phyloP scores from a whole-genome alignment of 2,329 filamentous ascomycete species.

The Beauveria sp. region DNA sequence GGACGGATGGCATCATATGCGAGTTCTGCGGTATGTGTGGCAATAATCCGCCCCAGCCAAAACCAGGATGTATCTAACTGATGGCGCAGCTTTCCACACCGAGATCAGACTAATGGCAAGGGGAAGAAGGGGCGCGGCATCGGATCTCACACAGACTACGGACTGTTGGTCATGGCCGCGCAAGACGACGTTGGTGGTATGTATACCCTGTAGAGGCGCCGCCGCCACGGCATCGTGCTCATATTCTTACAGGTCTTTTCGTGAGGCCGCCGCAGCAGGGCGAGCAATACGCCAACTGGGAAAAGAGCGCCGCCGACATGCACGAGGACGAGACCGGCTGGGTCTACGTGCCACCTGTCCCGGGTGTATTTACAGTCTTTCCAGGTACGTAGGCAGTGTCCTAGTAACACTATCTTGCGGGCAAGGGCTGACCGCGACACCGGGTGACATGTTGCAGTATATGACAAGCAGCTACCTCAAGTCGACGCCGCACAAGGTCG shows the following conservation, averaged over 20 bases:
- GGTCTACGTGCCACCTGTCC: constrained; percentile 39
- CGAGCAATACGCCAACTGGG: constrained; percentile 39
- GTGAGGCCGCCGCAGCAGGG: constrained; percentile 33
- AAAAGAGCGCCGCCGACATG: constrained; percentile 34
- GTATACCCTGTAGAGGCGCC: not conserved
- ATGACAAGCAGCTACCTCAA: constrained; percentile 37
- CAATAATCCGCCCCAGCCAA: not conserved
- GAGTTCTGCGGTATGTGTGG: constrained; percentile 33
- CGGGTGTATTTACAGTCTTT: constrained; percentile 41
- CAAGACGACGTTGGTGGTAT: constrained; percentile 42
- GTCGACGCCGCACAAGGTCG: constrained; percentile 44
- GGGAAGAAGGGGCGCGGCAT: constrained; percentile 42
- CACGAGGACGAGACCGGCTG: constrained; percentile 37
- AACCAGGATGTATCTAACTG: not conserved
- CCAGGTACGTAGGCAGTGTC: constrained; percentile 26
- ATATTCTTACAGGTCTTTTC: constrained; percentile 30
- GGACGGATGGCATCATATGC: constrained; percentile 46
- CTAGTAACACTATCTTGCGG: not conserved
- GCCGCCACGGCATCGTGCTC: not conserved
- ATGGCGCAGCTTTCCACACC: constrained; percentile 24
- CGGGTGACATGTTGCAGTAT: constrained; percentile 46
- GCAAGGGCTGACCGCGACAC: not conserved
- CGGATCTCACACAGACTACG: constrained; percentile 45
- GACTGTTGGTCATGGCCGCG: constrained; percentile 41
- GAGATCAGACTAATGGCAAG: constrained; percentile 36